These are phyloP conservation scores for Lantana camara DNA, from an alignment of 257 asterid species.

Conservation along the genomic window DNA sequence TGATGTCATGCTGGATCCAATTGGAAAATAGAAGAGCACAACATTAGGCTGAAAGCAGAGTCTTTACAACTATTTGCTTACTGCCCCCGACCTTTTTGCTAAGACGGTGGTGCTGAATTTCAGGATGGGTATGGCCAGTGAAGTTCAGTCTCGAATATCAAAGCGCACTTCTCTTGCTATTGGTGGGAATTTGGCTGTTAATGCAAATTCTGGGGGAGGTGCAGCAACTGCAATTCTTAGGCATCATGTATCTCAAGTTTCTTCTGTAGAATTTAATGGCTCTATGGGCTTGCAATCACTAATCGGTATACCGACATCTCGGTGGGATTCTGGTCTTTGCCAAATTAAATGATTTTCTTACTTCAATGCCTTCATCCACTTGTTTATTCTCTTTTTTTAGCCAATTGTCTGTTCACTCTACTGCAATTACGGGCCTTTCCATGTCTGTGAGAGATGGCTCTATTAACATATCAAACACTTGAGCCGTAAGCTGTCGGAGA, in stretches of 20 bases:
- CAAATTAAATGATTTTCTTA: conserved; percentile 7
- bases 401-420: conserved; percentile 78
- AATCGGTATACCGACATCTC: conserved; percentile 73
- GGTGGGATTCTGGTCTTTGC: conserved; percentile 47
- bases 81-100: conserved; percentile 27
- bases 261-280: conserved; percentile 74
- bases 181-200: conserved; percentile 86
- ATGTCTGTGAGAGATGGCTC: conserved; percentile 91
- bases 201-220: conserved; percentile 75
- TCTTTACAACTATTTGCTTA: too few species aligned
- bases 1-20: too few species aligned
- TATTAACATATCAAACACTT: conserved; percentile 77
- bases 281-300: conserved; percentile 83
- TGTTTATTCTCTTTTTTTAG: conserved; percentile 45
- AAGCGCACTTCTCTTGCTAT: conserved; percentile 61
- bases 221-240: conserved; percentile 73
- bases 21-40: too few species aligned
- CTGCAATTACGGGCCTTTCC: conserved; percentile 78
- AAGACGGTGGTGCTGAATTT: conserved; percentile 31
- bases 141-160: conserved; percentile 78
- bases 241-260: conserved; percentile 75
- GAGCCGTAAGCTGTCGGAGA: conserved; percentile 85
- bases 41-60: too few species aligned
- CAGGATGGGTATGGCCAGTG: conserved; percentile 97
- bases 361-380: conserved; percentile 21